Evolutionary conservation across 2,329 filamentous ascomycete genomes (phyloP), one percentile per base, ranked within the genome.

Genomic region (Talaromyces sp.): DNA sequence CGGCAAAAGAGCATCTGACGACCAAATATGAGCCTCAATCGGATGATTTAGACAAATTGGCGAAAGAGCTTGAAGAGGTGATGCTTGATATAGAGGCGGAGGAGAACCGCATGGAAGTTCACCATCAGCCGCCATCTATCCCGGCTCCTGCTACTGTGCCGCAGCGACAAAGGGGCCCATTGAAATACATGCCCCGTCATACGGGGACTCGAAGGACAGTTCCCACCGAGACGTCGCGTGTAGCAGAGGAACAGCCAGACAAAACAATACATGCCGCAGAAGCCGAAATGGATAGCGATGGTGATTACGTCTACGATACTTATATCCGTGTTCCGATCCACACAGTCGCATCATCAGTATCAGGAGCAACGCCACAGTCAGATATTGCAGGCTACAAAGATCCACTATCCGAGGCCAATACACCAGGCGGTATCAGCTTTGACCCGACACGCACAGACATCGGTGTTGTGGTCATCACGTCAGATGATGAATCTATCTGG

Each of bases 271-370:
- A 59, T 5, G 37, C 10, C 3, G 22, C 22, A 45, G 56, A 59
- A 13, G 22, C 35, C 8, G 59, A 62, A 19, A 45, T 54, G n/a
- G 79, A 81, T 22, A 78, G 79, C 22, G 82, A 82, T n/a, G 76
- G 72, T 24, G 84, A 85, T 52, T 88, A 85, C 71, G 84, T 88
- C 64, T 87, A 87, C 73, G 86, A 88, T 69, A 86, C 84, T 10
- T 88, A 88, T 72, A 77, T 87, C 48, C 83, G 85, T 2, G 78
- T 82, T 19, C 76, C 74, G n/a, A 67, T 80, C 19, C 71, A 75
- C 2, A 72, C 75, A 11, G 37, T 45, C n/a, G 68, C 19, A 70
- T 74, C 10, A 68, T 75, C 43, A 11, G 41, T 33, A 9, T 37
- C 39, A 19, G 45, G 5, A 19, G 16, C 35, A 37, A 43, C 47